These are phyloP conservation scores for Sordariomycetes sp. DNA, from an alignment of 2,329 filamentous ascomycete species.

Conservation along the genomic window DNA sequence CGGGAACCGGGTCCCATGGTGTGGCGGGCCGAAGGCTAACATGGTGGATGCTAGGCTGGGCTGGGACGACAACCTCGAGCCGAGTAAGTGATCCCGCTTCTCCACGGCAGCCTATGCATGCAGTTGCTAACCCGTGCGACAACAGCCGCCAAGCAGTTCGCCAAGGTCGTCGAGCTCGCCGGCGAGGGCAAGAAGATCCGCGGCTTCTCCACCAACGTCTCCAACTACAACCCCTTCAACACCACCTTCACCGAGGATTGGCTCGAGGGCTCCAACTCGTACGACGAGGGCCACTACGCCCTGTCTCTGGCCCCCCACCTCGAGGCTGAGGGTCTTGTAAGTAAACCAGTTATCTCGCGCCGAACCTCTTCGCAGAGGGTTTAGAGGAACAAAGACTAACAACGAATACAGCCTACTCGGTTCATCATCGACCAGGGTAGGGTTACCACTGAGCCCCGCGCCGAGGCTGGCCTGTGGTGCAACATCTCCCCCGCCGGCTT, in stretches of 20 bases:
- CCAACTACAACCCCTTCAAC: conserved; percentile 28
- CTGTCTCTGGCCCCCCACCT: conserved; percentile 24
- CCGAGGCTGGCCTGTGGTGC: conserved; percentile 32
- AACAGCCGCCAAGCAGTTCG: conserved; percentile 26
- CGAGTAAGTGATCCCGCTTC: conserved; percentile 15
- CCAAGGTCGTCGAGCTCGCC: conserved; percentile 24
- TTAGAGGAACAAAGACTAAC: background rate
- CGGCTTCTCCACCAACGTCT: conserved; percentile 32
- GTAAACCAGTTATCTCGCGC: background rate
- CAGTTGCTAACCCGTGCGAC: background rate
- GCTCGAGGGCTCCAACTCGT: conserved; percentile 26
- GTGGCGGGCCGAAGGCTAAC: background rate
- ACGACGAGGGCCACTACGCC: conserved; percentile 29
- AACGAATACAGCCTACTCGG: conserved; percentile 17
- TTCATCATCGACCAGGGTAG: conserved; percentile 36
- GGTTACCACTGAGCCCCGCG: conserved; percentile 22
- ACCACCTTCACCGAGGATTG: conserved; percentile 25
- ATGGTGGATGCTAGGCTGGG: conserved; percentile 27
- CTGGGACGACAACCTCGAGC: conserved; percentile 47
- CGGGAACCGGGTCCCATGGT: no score
- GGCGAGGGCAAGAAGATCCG: conserved; percentile 18
- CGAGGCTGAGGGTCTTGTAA: conserved; percentile 20
- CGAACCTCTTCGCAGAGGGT: background rate
- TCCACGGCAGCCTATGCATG: background rate
- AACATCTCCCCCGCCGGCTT: conserved; percentile 29